Conservation (phyloP, 306 rosid species). For the Ceratonia siliqua region DNA sequence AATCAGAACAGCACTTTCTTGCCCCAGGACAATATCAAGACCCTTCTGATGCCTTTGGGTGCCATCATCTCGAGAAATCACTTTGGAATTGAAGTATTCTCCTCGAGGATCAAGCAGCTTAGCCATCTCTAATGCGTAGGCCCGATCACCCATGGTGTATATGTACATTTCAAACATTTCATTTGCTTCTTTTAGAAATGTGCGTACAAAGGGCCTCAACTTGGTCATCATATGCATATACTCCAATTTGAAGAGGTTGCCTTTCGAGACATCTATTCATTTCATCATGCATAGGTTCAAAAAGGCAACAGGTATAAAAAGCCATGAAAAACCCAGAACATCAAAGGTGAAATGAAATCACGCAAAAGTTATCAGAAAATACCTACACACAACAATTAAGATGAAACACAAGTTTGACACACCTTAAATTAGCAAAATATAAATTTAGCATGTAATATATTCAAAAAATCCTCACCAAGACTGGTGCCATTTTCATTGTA, state of each 20-base stretch:
- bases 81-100: slow-evolving; percentile 69
- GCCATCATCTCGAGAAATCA: slow-evolving; percentile 93
- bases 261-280: slow-evolving; percentile 64
- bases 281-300: slow-evolving; percentile 22
- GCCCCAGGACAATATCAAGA: slow-evolving; percentile 84
- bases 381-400: slow-evolving; percentile 27
- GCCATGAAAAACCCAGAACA: slow-evolving; percentile 1
- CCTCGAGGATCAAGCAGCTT: slow-evolving; percentile 80
- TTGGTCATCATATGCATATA: slow-evolving; percentile 84
- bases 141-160: slow-evolving; percentile 92
- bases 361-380: not conserved
- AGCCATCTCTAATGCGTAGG: slow-evolving; percentile 92
- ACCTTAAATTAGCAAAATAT: slow-evolving; percentile 2
- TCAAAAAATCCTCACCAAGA: not conserved
- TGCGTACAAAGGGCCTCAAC: slow-evolving; percentile 78
- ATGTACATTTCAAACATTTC: slow-evolving; percentile 82
- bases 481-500: not conserved
- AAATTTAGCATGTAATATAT: slow-evolving; percentile 15
- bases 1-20: slow-evolving; percentile 84
- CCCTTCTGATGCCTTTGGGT: slow-evolving; percentile 89
- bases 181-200: slow-evolving; percentile 77
- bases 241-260: slow-evolving; percentile 68
- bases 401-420: slow-evolving; percentile 1
- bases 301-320: not conserved
- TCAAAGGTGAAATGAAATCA: slow-evolving; percentile 12